Base-by-base conservation (phyloP, 2,329 filamentous ascomycete genomes). In the Fragosphaeria purpurea region DNA sequence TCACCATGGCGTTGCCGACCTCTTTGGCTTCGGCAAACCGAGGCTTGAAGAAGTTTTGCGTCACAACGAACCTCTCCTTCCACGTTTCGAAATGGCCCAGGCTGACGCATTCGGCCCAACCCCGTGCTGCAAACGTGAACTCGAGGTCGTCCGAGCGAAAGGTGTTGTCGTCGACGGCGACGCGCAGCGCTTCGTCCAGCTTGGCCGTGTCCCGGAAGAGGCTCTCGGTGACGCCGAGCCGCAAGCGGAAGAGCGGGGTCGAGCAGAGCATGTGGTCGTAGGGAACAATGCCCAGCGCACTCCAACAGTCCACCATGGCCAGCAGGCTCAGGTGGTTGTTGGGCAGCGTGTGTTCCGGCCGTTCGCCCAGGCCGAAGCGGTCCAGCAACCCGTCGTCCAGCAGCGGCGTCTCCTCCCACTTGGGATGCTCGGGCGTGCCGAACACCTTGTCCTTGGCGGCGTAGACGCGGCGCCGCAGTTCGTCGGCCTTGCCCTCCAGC, bases 221-320 rank as follows among this genome's bases (percentile, higher is more conserved):
- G 64, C 95, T 91, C 69, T 98, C 93, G 1, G 90, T 91, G n/a
- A 96, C 94, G 51, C 93, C 93, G 37, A 98, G 79, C 81, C 93
- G 96, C 57, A 98, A 80, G 47, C 93, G 86, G 73, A 98, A 98
- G 44, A 97, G 80, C 71, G 93, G 93, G 40, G 93, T 98, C 49
- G 89, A 95, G 72, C 93, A 98, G 59, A 98, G 94, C 90, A 98
- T 98, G 72, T 98, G 94, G 68, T 98, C 91, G 67, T 98, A 98
- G 1, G 93, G 93, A 45, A 94, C 86, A 60, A 96, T 98, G 37
- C 83, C 86, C 44, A 97, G 77, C 58, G 88, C 87, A 63, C 87
- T 93, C 93, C 93, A 98, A 70, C 91, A 97, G 70, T 98, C 93
- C 42, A 97, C 94, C 80, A 98, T 98, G 44, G 90, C 93, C 43